Base-by-base conservation (phyloP, 768 basidiomycete species). In the Suillus decipiens region DNA sequence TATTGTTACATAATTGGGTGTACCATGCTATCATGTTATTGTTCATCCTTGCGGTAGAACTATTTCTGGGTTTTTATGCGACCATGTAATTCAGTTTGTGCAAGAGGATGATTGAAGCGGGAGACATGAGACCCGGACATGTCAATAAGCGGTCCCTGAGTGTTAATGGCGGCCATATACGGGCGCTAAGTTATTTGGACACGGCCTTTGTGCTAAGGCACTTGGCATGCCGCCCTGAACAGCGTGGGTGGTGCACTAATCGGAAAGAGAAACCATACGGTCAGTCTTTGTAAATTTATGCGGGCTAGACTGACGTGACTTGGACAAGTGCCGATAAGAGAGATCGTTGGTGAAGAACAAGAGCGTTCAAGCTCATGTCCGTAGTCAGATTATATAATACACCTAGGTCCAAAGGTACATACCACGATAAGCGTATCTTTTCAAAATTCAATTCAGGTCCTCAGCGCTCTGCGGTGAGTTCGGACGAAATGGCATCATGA, bases 1-100 rank as follows among this genome's bases (percentile, higher is more conserved):
- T 56, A 56, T 39, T 56, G n/a, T 39, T 28, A 56, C 24, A 22
- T 56, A 39, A 24, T 17, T 56, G 17, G 11, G 37, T 56, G 55
- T 39, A 56, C 55, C 28, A 28, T 56, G 36, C 36, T 55, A 55
- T 24, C 37, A 5, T 37, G 54, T 24, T 56, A 15, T 56, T 39
- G 37, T 56, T 56, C 55, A 56, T 56, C 55, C 36, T 36, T 36
- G 12, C 22, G 55, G 14, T 24, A 15, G 5, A 39, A 28, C 37
- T 39, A 56, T 56, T n/a, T 56, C 24, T 39, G 37, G 55, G 31
- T 19, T 24, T 51, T 39, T 37, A 37, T 50, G 48, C 28, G 28
- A 28, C 14, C 0, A 48, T 48, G 0, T 1, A 14, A 24, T 47
- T 3, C 28, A 28, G 28, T 28, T 28, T 28, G 47, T 31, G 15